These are phyloP conservation scores for Calocera cornea DNA, from an alignment of 768 basidiomycete species.

Conservation along the genomic window DNA sequence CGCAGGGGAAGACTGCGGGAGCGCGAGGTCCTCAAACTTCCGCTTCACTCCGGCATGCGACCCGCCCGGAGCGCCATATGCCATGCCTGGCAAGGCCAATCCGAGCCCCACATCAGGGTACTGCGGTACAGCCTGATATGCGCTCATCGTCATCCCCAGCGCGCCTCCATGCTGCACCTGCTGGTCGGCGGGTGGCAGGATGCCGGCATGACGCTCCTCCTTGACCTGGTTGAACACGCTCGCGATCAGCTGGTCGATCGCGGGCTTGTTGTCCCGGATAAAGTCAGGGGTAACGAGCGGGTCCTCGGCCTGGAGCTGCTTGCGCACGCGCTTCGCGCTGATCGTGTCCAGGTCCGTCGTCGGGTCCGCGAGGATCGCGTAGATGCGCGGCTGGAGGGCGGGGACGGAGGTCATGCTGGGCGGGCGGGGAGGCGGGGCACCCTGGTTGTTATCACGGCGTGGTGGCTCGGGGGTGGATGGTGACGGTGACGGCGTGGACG, in stretches of 20 bases:
- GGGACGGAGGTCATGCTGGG: conserved; percentile 20
- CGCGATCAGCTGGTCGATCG: conserved; percentile 56
- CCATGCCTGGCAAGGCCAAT: conserved; percentile 4
- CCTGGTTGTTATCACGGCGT: neutral
- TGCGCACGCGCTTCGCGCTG: conserved; percentile 80
- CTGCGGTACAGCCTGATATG: neutral
- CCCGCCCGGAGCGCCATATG: neutral
- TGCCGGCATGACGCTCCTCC: neutral
- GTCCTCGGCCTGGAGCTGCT: conserved; percentile 41
- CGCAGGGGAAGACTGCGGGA: conserved; percentile 3
- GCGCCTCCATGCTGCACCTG: neutral
- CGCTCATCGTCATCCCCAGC: neutral
- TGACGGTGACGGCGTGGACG: neutral
- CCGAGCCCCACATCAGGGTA: neutral
- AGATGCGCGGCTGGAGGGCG: conserved; percentile 47
- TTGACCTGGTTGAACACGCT: conserved; percentile 39
- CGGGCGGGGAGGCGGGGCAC: neutral
- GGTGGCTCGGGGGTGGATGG: neutral
- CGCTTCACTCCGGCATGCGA: conserved; percentile 10
- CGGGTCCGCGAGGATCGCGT: conserved; percentile 58
- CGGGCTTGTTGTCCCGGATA: conserved; percentile 52
- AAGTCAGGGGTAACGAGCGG: conserved; percentile 42
- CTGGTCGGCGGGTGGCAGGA: neutral
- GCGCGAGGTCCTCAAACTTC: conserved; percentile 9
- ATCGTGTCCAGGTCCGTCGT: conserved; percentile 65